Conservation (phyloP, 2,329 filamentous ascomycete species). For the Tricladium varicosporioides region DNA sequence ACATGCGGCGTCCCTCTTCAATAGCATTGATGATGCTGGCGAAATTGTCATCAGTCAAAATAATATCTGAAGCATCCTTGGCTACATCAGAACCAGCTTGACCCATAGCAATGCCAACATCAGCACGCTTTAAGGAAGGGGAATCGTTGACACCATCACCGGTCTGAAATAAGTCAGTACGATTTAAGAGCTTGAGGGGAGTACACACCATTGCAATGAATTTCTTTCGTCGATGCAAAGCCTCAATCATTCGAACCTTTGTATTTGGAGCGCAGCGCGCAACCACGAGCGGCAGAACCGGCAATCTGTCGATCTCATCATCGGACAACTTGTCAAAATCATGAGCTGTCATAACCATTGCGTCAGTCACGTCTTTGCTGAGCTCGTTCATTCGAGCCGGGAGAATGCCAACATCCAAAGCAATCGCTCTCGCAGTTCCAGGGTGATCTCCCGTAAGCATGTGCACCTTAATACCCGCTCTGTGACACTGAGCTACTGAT, state of each 20-base stretch:
- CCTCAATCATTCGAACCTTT: conserved; percentile 54
- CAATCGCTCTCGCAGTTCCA: conserved; percentile 75
- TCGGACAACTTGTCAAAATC: conserved; percentile 45
- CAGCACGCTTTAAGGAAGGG: conserved; percentile 53
- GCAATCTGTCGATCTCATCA: conserved; percentile 48
- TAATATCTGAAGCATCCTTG: conserved; percentile 54
- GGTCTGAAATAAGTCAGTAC: conserved; percentile 33
- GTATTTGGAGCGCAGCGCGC: conserved; percentile 52
- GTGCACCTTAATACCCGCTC: conserved; percentile 68
- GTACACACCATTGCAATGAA: conserved; percentile 44
- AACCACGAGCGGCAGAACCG: conserved; percentile 49
- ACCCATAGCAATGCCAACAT: conserved; percentile 62
- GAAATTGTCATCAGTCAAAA: conserved; percentile 55
- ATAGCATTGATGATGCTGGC: conserved; percentile 51
- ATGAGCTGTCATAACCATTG: conserved; percentile 52
- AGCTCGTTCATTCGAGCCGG: conserved; percentile 38
- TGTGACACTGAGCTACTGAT: conserved; percentile 58
- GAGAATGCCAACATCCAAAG: conserved; percentile 75
- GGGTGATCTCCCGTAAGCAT: conserved; percentile 86
- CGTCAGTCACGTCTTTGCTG: conserved; percentile 40
- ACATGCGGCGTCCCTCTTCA: conserved; percentile 50
- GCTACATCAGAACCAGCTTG: conserved; percentile 59
- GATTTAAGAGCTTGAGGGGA: no score
- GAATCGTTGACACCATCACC: conserved; percentile 56
- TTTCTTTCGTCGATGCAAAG: conserved; percentile 46